Base-by-base conservation (phyloP, 208 protist genomes). In the Trypanosoma mega region DNA sequence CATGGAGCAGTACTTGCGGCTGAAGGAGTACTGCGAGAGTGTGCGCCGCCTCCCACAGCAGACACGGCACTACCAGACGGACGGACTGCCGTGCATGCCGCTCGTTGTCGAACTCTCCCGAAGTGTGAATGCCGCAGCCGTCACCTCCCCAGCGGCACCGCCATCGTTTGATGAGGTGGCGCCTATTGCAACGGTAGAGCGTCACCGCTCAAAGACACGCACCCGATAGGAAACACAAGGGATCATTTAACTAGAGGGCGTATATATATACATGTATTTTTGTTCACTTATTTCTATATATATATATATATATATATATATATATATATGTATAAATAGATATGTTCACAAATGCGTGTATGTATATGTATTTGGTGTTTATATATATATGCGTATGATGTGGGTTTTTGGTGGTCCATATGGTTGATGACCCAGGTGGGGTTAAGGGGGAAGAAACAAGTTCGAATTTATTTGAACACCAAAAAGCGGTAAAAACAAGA, bases 21-120 rank as follows among this genome's bases (percentile, higher is more conserved):
- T 92, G 49, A 84, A 83, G 74, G 74, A 84, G 64, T 92, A 89
- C 74, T 92, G 85, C 60, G 81, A 88, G 59, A 45, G 62, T 33
- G 78, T 89, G 34, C 74, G 85, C 9, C 70, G 76, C 0, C 74
- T 92, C 26, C 81, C 81, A 18, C 85, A 89, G 72, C 78, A 92
- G 61, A 78, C 65, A 8, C 76, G 85, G 4, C 82, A 88, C 67
- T 69, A 73, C 34, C 69, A 83, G 52, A 89, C 78, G 12, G 85
- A 85, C 53, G 85, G 85, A 23, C 62, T 89, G 54, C 81, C 80
- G 23, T 85, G 85, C 78, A 89, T 92, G 85, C 85, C 85, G n/a
- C 74, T 92, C 34, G 81, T 92, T 16, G 79, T 89, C 24, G 85
- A 92, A 66, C 67, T 87, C 12, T 76, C 78, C 18, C 70, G 75